Conservation (phyloP, 495 filamentous ascomycete genomes). For the Aspergillus taichungensis region DNA sequence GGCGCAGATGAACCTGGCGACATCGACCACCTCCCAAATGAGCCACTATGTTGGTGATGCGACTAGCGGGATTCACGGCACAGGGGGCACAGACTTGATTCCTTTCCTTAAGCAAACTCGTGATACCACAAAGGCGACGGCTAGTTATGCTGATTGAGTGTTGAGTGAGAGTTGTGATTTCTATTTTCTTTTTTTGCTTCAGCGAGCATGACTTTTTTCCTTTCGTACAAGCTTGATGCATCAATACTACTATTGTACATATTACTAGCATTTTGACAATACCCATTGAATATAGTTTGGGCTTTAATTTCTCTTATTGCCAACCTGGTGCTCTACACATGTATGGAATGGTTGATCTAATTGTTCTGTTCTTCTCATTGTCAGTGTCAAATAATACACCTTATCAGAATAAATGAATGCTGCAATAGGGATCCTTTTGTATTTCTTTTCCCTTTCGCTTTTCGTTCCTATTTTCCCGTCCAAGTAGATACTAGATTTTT, state of each 20-base stretch:
- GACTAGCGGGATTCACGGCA: constrained; percentile 54
- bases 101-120: constrained; percentile 86
- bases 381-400: too few relatives aligned
- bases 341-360: too few relatives aligned
- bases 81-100: constrained; percentile 83
- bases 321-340: too few relatives aligned
- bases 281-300: too few relatives aligned
- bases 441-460: too few relatives aligned
- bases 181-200: neutral
- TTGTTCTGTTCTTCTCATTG: too few relatives aligned
- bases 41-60: constrained; percentile 12
- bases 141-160: constrained; percentile 13
- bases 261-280: neutral
- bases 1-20: constrained; percentile 21
- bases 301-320: too few relatives aligned
- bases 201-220: neutral
- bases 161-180: neutral
- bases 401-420: too few relatives aligned
- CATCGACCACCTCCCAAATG: constrained; percentile 17
- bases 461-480: too few relatives aligned
- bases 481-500: too few relatives aligned
- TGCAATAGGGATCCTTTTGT: too few relatives aligned
- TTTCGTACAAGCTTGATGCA: neutral
- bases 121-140: constrained; percentile 59
- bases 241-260: neutral